Percentiles rank a stretch among this genome's conserved stretches.
These are phyloP conservation scores for Meyerozyma elateridarum DNA, from an alignment of 1,139 yeast genomes.

Conservation along the genomic window DNA sequence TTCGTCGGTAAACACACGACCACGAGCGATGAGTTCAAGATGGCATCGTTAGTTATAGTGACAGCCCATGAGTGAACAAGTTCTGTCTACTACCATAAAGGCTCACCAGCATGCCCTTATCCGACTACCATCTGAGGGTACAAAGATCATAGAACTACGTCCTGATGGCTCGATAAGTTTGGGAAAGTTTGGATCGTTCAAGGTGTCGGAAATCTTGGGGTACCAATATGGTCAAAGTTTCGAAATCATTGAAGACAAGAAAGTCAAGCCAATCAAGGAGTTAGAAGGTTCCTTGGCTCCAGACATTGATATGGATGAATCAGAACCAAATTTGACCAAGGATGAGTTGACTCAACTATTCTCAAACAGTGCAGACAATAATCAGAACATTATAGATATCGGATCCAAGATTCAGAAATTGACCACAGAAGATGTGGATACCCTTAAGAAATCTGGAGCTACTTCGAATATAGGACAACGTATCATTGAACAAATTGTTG, in stretches of 20 bases:
- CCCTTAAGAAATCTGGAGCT: constrained; percentile 62
- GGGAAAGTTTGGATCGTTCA: constrained; percentile 89
- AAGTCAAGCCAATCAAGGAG: constrained; percentile 45
- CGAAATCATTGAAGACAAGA: constrained; percentile 63
- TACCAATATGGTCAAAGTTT: constrained; percentile 85
- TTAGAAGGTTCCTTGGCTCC: constrained; percentile 22
- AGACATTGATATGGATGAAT: constrained; percentile 25
- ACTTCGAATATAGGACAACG: constrained; percentile 68
- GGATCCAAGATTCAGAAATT: constrained; percentile 76
- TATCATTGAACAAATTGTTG: constrained; percentile 76
- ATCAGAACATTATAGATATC: constrained; percentile 65
- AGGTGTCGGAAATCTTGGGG: constrained; percentile 71
- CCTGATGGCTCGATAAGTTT: constrained; percentile 59
- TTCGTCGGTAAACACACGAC: constrained; percentile 3
- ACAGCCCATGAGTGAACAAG: constrained; percentile 7
- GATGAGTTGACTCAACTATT: constrained; percentile 41
- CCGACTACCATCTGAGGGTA: constrained; percentile 74
- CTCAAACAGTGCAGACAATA: constrained; percentile 50
- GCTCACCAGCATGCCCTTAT: constrained; percentile 60
- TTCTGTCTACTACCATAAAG: constrained; percentile 23
- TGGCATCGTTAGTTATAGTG: constrained; percentile 6
- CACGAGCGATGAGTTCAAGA: constrained; percentile 4
- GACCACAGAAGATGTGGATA: constrained; percentile 72
- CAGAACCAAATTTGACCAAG: constrained; percentile 25
- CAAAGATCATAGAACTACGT: constrained; percentile 63